Conservation (phyloP, 2,329 filamentous ascomycete species). For the Neodidymelliopsis sp. region DNA sequence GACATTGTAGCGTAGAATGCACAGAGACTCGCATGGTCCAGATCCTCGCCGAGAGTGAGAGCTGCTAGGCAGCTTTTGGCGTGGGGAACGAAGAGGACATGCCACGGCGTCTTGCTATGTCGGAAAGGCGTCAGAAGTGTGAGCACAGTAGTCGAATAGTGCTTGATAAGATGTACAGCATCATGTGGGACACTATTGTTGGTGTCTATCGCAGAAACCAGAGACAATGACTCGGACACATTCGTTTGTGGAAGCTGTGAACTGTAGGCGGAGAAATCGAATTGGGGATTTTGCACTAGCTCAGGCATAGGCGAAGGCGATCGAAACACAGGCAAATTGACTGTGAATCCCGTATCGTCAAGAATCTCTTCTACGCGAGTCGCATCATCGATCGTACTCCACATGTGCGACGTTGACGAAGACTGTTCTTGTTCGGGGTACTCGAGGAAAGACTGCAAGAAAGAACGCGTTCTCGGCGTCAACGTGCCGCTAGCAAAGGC, state of each 20-base stretch:
- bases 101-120: slow-evolving; percentile 55
- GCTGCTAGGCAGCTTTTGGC: slow-evolving; percentile 54
- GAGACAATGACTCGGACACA: not conserved
- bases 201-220: not conserved
- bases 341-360: slow-evolving; percentile 6
- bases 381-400: not conserved
- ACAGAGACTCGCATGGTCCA: slow-evolving; percentile 50
- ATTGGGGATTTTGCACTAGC: not conserved
- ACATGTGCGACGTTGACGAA: not conserved
- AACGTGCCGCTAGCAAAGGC: not conserved
- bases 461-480: slow-evolving; percentile 14
- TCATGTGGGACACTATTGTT: slow-evolving; percentile 34
- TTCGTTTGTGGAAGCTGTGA: not conserved
- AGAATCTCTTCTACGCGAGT: slow-evolving; percentile 13
- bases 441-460: slow-evolving; percentile 17
- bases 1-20: slow-evolving; percentile 53
- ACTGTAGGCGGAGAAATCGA: not conserved
- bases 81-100: slow-evolving; percentile 54
- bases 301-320: not conserved
- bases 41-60: slow-evolving; percentile 51
- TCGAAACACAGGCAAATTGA: not conserved
- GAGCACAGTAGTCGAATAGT: slow-evolving; percentile 50
- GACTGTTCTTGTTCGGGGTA: not conserved
- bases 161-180: slow-evolving; percentile 49
- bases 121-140: slow-evolving; percentile 37